Evolutionary conservation across 1,284 basidiomycete genomes (phyloP), one percentile per base, ranked within the genome.

Genomic region (Thelephora terrestris): DNA sequence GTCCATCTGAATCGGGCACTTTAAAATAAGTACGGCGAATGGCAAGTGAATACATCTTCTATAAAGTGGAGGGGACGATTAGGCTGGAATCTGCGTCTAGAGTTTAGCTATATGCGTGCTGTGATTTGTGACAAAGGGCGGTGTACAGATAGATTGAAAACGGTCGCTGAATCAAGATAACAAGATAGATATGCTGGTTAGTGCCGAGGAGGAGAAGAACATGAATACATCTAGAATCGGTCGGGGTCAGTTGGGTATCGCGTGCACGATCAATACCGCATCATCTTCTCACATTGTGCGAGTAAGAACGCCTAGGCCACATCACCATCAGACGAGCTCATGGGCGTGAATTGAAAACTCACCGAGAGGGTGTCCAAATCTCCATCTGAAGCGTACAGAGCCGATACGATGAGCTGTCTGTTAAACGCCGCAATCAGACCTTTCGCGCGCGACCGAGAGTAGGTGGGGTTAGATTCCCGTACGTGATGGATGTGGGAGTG

Each of bases 151-250:
- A n/a, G n/a, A n/a, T n/a, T n/a, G 29, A 32, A 32, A 3, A 32
- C 14, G 29, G 9, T 12, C 29, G 12, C 12, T 12, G 6, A 7
- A 32, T 32, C 29, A 32, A 12, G 29, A 32, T 12, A 32, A 32
- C 29, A 32, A 32, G 29, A 32, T 6, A 14, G 29, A 32, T 14
- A 32, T 12, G 38, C 10, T 17, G 40, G 32, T 27, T 16, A 60
- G 65, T 51, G 49, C 67, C 67, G 67, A 58, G 5, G 66, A 68
- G 16, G 66, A 66, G 53, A 69, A 57, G 51, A 69, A 66, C 66
- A 68, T 67, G 52, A 64, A 62, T 14, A 60, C 50, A 50, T 69
- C 67, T 69, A 47, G n/a, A 36, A 39, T 20, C 14, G 18, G 32
- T 42, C 23, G 38, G 25, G 21, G n/a, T 21, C 16, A 3, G 25